Percentiles rank a stretch among this genome's conserved stretches.
Conservation (phyloP, 345 rosid genomes). For the Eucalyptus caleyi region DNA sequence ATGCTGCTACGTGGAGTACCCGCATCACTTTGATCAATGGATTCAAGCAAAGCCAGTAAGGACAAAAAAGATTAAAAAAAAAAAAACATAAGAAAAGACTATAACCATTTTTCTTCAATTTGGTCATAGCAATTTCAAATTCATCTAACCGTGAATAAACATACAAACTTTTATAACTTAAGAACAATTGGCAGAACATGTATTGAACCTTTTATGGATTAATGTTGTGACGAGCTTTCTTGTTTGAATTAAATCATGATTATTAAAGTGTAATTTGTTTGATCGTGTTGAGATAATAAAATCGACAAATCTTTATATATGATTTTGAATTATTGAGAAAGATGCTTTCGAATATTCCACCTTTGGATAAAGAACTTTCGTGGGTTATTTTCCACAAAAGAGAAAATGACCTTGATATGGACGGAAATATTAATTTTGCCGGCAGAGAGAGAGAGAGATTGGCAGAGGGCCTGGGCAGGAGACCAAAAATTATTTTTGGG, state of each 20-base stretch:
- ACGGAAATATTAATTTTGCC: background rate
- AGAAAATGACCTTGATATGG: background rate
- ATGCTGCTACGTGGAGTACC: background rate
- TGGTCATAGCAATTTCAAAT: background rate
- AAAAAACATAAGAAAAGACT: background rate
- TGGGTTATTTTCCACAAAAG: background rate
- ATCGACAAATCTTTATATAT: fast-evolving
- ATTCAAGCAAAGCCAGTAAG: background rate
- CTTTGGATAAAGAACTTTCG: background rate
- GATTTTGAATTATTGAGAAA: background rate
- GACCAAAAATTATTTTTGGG: background rate
- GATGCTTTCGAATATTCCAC: background rate
- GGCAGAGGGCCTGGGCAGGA: background rate
- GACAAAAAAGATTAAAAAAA: background rate
- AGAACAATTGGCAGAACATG: background rate
- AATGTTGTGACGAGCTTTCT: fast-evolving
- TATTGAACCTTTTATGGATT: background rate
- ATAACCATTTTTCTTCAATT: background rate
- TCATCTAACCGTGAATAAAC: background rate
- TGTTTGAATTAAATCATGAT: background rate
- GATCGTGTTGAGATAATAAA: background rate
- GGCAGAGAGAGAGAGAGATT: background rate
- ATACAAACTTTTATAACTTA: background rate
- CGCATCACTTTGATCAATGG: background rate
- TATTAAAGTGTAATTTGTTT: background rate